Conservation (phyloP, 805 yeast genomes). For the Myxozyma lipomycoides region DNA sequence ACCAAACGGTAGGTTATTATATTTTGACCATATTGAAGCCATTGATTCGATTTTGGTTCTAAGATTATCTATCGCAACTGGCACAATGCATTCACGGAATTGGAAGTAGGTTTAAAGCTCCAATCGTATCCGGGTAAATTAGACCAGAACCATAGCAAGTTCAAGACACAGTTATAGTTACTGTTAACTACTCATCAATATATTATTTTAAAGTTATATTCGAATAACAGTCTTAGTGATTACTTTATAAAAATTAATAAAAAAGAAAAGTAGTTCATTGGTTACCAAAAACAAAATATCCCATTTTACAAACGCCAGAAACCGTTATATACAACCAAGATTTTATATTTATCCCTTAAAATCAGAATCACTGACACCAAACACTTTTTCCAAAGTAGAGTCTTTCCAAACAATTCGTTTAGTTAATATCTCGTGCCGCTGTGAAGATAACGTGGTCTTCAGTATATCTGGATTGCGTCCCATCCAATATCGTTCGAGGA, state of each 20-base stretch:
- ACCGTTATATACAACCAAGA: no score
- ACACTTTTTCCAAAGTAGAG: slow-evolving; percentile 5
- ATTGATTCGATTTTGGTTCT: not conserved
- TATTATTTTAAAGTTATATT: not conserved
- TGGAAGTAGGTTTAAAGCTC: no score
- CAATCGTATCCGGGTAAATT: no score
- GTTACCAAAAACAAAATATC: no score
- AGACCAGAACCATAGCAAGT: no score
- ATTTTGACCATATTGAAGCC: slow-evolving; percentile 26
- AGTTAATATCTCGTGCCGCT: slow-evolving; percentile 19
- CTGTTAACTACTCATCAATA: no score
- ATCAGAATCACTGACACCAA: slow-evolving; percentile 1
- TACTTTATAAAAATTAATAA: not conserved
- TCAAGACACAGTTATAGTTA: no score
- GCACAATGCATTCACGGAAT: not conserved
- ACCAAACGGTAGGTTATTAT: slow-evolving; percentile 23
- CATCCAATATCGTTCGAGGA: slow-evolving; percentile 20
- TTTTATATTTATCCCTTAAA: no score
- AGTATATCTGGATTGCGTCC: slow-evolving; percentile 13
- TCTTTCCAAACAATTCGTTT: slow-evolving; percentile 4
- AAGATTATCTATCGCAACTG: not conserved
- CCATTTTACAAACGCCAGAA: no score
- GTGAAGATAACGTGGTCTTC: slow-evolving; percentile 12
- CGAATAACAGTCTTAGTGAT: not conserved
- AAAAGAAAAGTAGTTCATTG: no score